Evolutionary conservation across 768 basidiomycete genomes (phyloP), one percentile per base, ranked within the genome.

Genomic region (Termitomyces sp.): DNA sequence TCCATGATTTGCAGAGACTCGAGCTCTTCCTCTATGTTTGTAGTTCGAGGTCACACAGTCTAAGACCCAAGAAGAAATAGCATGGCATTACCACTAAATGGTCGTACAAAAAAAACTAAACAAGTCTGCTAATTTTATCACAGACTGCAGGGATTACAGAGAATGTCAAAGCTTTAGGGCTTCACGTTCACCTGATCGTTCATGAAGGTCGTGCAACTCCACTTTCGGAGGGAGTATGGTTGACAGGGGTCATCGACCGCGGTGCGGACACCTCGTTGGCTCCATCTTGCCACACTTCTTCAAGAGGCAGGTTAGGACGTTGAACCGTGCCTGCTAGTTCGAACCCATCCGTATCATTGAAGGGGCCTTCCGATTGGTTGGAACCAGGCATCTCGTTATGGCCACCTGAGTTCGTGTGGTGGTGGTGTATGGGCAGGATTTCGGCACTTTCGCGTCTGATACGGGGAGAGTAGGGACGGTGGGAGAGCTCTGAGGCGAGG

Each of bases 401-500:
- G 19, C 47, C 58, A 10, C 12, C 23, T 4, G 54, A 23, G 44
- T 41, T 47, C 23, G 59, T 59, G 25, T 55, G 48, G 38, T 59
- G 63, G 61, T 77, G 63, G 61, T 77, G 67, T 21, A 61, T 66
- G 4, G 83, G 84, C 9, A 87, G 75, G 9, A 71, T 58, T 2
- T 66, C 63, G 5, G 73, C 69, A 1, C 75, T 77, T 40, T 76
- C 78, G 35, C 75, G 78, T 42, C 74, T 72, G 57, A 84, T 81
- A 41, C 89, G 85, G 17, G 90, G 89, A 5, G 85, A 75, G 67
- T 89, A 82, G 0, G 92, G 89, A n/a, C 76, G 77, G 65, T 93
- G 87, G 3, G 83, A 84, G 35, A 77, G 65, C 19, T 82, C 76
- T 0, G 85, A 84, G 2, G 72, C 66, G n/a, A 92, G 79, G n/a